phyloP scores from a whole-genome alignment of 306 rosid species.

The Inga laurina region DNA sequence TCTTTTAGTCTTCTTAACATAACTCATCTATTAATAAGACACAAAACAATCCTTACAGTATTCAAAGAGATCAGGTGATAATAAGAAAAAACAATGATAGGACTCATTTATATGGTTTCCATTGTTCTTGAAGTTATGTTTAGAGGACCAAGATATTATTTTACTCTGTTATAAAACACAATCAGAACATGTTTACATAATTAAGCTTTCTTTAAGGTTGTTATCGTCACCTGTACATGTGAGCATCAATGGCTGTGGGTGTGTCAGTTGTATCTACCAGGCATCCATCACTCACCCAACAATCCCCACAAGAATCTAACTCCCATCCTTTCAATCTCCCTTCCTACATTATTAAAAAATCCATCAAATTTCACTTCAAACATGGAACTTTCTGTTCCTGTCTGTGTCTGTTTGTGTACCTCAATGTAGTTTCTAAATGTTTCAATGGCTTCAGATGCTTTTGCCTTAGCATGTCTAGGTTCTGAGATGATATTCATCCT shows the following conservation, averaged over 20 bases:
- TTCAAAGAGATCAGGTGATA: background rate
- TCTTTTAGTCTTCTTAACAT: background rate
- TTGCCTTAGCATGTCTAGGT: slow-evolving; percentile 73
- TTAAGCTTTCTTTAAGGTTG: background rate
- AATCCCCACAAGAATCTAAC: slow-evolving; percentile 81
- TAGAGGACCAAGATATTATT: background rate
- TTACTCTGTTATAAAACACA: background rate
- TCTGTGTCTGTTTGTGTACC: slow-evolving; percentile 39
- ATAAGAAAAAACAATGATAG: background rate
- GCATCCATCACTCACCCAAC: slow-evolving; percentile 97
- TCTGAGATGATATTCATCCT: slow-evolving; percentile 70
- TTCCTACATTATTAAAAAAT: slow-evolving; percentile 45
- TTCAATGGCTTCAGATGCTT: slow-evolving; percentile 64
- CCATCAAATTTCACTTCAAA: background rate
- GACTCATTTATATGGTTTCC: background rate
- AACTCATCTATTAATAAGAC: background rate
- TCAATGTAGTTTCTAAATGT: slow-evolving; percentile 62
- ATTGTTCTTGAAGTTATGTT: background rate
- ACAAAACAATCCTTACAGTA: background rate
- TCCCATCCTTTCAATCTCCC: slow-evolving; percentile 85
- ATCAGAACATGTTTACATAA: background rate
- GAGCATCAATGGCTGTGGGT: slow-evolving; percentile 77
- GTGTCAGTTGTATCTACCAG: slow-evolving; percentile 68
- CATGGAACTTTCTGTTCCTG: background rate
- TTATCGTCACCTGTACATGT: slow-evolving; percentile 74